phyloP scores from a whole-genome alignment of 495 filamentous ascomycete genomes.

The Schizothecium vesticola region DNA sequence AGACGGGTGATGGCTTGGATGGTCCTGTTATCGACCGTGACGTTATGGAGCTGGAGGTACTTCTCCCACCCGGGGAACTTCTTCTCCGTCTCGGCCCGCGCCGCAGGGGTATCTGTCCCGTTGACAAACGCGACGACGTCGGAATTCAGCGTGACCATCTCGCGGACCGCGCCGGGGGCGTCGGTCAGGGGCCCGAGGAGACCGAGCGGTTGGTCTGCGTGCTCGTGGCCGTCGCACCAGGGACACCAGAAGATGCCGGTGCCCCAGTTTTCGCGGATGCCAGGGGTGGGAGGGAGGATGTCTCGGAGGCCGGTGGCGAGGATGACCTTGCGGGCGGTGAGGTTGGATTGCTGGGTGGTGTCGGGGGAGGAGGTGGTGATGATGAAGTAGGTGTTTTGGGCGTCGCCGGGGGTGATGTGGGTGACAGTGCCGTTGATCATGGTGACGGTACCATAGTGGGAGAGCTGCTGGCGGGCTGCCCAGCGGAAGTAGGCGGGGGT shows the following conservation, averaged over 20 bases:
- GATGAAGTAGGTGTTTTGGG: slow-evolving; percentile 41
- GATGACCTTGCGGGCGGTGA: slow-evolving; percentile 48
- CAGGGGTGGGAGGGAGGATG: slow-evolving; percentile 48
- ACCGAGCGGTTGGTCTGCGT: slow-evolving; percentile 51
- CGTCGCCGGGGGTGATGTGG: slow-evolving; percentile 33
- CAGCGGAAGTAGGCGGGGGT: slow-evolving; percentile 47
- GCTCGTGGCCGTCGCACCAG: slow-evolving; percentile 58
- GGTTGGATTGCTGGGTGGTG: not conserved
- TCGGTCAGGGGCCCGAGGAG: slow-evolving; percentile 43
- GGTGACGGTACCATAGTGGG: slow-evolving; percentile 41
- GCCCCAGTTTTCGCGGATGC: slow-evolving; percentile 47
- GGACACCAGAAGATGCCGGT: slow-evolving; percentile 58
- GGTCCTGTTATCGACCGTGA: slow-evolving; percentile 50
- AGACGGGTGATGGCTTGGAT: slow-evolving; percentile 45
- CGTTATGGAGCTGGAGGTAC: slow-evolving; percentile 44
- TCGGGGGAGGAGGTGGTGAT: slow-evolving; percentile 18
- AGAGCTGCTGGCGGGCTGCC: slow-evolving; percentile 48
- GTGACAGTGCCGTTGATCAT: slow-evolving; percentile 49
- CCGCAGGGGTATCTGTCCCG: slow-evolving; percentile 44
- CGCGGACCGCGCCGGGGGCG: slow-evolving; percentile 38
- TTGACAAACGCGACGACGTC: slow-evolving; percentile 47
- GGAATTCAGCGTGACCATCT: slow-evolving; percentile 44
- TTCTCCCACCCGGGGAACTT: slow-evolving; percentile 32
- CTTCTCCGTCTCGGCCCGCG: slow-evolving; percentile 32
- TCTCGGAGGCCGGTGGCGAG: slow-evolving; percentile 53